Evolutionary conservation across 805 yeast genomes (phyloP), one percentile per base, ranked within the genome.

Genomic region (Sugiyamaella smithiae): DNA sequence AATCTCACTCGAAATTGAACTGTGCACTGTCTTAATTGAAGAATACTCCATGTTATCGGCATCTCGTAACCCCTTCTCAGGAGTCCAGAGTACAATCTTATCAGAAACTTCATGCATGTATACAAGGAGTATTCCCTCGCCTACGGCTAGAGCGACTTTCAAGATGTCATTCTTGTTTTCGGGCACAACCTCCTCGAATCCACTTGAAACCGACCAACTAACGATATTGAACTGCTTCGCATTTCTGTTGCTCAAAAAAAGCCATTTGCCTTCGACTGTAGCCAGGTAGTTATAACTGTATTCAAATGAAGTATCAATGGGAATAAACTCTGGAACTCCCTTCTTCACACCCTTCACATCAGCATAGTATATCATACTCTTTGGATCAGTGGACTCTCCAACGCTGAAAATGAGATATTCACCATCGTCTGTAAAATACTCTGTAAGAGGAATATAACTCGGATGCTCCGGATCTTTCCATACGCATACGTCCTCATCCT

Each of bases 401-500:
- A 20, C 9, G 19, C 33, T 14, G 20, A 25, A 14, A 24, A 40
- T 16, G 6, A 40, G 17, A 22, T 40, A 40, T n/a, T 40, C 23
- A 7, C 41, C 44, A 40, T 40, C 44, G 20, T 40, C 44, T 7
- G 25, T 40, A n/a, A 40, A 14, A 24, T 23, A n/a, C 16, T 40
- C 44, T 11, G 41, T 14, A 20, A 28, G n/a, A 6, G 44, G 44
- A 14, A 40, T 40, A 24, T n/a, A 17, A 16, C 19, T 5, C 25
- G 35, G 16, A 20, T 40, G 12, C 7, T 16, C 8, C n/a, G n/a
- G n/a, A 25, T 40, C 44, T 40, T 24, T 20, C 44, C 44, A 40
- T 12, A 28, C 22, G 14, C 14, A 28, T 5, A 24, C n/a, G 57
- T 87, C 87, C 56, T 85, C 88, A 23, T 70, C 66, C 1, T 68